Evolutionary conservation across 257 asterid species (phyloP).

Genomic region (Fraxinus excelsior): DNA sequence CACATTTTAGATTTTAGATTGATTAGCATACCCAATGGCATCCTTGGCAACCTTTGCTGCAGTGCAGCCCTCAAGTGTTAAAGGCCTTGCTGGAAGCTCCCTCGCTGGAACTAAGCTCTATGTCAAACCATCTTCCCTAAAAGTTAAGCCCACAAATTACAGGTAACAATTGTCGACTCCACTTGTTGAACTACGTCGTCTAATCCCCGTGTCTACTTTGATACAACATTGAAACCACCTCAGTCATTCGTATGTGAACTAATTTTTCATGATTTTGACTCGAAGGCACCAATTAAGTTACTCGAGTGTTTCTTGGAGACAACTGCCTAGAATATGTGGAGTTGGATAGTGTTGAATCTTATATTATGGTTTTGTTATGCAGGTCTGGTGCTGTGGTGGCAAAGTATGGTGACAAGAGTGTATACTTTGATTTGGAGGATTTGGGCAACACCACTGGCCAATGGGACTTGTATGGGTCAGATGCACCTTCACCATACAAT

Average conservation of each 20-base stretch:
- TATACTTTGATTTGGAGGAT: conserved; percentile 94
- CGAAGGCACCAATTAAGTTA: too few relatives aligned
- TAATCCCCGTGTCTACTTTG: background rate
- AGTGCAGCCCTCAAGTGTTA: conserved; percentile 63
- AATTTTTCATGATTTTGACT: too few relatives aligned
- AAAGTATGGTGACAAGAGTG: conserved; percentile 92
- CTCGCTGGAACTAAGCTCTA: conserved; percentile 72
- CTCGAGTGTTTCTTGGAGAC: too few relatives aligned
- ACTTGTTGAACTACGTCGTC: too few relatives aligned
- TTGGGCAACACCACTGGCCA: conserved; percentile 90
- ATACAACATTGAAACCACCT: too few relatives aligned
- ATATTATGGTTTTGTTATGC: conserved; percentile 8
- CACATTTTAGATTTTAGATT: background rate
- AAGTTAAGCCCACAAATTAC: conserved; percentile 53
- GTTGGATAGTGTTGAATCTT: background rate
- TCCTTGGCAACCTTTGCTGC: conserved; percentile 68
- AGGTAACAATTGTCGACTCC: conserved; percentile 36
- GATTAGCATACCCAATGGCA: conserved; percentile 47
- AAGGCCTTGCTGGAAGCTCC: conserved; percentile 91
- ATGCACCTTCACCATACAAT: conserved; percentile 96
- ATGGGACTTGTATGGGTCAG: conserved; percentile 97
- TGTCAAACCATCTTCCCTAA: conserved; percentile 56
- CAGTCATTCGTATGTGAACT: too few relatives aligned
- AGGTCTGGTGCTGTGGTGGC: conserved; percentile 86
- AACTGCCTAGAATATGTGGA: background rate